Evolutionary conservation across 768 basidiomycete genomes (phyloP), one percentile per base, ranked within the genome.

Genomic region (Phallus indusiatus): DNA sequence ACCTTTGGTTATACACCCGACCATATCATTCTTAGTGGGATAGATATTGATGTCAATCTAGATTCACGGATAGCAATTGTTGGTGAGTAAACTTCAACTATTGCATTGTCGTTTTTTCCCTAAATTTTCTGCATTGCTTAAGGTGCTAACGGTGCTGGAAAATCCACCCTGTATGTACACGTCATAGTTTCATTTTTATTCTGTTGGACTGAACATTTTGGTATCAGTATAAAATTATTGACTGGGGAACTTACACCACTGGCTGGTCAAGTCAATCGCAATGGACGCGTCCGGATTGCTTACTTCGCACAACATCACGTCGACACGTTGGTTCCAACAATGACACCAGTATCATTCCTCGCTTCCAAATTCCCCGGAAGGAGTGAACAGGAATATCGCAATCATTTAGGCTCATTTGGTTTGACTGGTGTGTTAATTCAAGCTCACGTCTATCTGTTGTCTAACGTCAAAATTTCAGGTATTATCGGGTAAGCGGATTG

Each of bases 271-370:
- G 83, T 94, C 53, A 92, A 81, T 54, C 84, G 90, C 54, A 98
- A 98, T 70, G 94, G 94, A 37, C 85, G 96, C 55, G 76, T 97
- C 55, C 81, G 95, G 63, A 81, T 94, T 60, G 90, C 86, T 4
- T 90, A 94, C 75, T 94, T 93, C 70, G 88, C 90, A n/a, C 90
- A 92, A 65, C 91, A 96, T 69, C 96, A 98, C 69, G 89, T 99
- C 53, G 96, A 99, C 70, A 85, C 88, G 20, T 81, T 99, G 58
- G 79, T 83, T 47, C 84, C 92, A 1, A 78, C 78, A 3, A 81
- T 96, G 82, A 86, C 84, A n/a, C 90, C 95, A 0, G 96, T 98
- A 10, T 88, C 90, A 66, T 97, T 96, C 75, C 75, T 99, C 33
- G 91, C 92, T 14, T 83, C 85, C 21, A 90, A 82, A 67, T 97